A percentile compares a stretch with the other conserved stretches of the same genome.
phyloP scores from a whole-genome alignment of 1,284 basidiomycete species.

The Heterobasidion occidentale region DNA sequence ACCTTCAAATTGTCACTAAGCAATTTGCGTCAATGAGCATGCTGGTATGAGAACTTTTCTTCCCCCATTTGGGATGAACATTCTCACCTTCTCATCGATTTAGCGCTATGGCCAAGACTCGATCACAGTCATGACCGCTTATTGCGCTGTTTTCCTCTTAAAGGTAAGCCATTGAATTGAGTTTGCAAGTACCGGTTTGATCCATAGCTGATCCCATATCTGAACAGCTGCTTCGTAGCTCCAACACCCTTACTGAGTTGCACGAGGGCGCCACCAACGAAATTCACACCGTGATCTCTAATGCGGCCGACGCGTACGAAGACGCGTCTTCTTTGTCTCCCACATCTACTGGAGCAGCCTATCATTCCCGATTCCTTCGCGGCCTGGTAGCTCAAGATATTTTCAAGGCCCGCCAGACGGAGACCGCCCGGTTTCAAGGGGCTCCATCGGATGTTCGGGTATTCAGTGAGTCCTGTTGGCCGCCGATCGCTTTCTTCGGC shows the following conservation, averaged over 20 bases:
- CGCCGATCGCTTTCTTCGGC: neutral
- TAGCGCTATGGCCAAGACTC: constrained; percentile 79
- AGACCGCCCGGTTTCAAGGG: neutral
- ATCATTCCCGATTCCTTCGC: constrained; percentile 70
- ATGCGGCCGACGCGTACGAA: constrained; percentile 68
- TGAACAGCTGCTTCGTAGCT: constrained; percentile 54
- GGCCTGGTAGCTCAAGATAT: constrained; percentile 59
- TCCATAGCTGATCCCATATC: neutral
- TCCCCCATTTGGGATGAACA: neutral
- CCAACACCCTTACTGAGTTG: constrained; percentile 45
- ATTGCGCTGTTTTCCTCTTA: constrained; percentile 70
- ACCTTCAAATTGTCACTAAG: constrained; percentile 58
- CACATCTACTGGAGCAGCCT: constrained; percentile 50
- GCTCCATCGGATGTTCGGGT: constrained; percentile 3
- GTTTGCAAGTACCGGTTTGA: neutral
- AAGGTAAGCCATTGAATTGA: constrained; percentile 33
- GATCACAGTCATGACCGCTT: constrained; percentile 76
- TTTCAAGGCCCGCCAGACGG: constrained; percentile 37
- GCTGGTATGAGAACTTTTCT: constrained; percentile 40
- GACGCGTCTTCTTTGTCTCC: constrained; percentile 57
- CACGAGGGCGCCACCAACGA: constrained; percentile 48
- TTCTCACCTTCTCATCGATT: neutral
- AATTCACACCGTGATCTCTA: constrained; percentile 54
- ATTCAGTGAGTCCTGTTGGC: constrained; percentile 1
- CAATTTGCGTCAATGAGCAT: constrained; percentile 70